Percentiles rank a stretch among this genome's conserved stretches.
Conservation (phyloP, 805 yeast genomes). For the Candida namnaoensis region DNA sequence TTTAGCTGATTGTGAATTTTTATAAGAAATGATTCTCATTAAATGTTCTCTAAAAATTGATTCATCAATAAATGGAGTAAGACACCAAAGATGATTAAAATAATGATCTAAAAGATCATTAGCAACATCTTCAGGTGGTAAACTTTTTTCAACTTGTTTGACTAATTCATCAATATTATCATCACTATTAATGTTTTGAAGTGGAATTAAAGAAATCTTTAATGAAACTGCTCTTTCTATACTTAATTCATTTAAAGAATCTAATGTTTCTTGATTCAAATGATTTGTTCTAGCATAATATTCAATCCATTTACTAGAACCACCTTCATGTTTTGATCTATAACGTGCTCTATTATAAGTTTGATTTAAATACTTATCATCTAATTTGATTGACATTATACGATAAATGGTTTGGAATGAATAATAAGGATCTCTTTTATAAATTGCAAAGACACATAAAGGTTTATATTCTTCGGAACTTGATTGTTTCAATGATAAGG, state of each 20-base stretch:
- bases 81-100: neutral
- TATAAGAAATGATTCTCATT: neutral
- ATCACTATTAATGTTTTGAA: neutral
- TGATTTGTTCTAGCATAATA: no score
- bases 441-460: neutral
- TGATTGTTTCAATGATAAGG: neutral
- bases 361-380: no score
- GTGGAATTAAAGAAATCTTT: no score
- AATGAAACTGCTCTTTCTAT: no score
- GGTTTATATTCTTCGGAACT: neutral
- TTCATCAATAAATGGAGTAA: neutral
- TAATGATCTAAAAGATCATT: neutral
- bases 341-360: neutral
- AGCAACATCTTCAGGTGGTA: neutral
- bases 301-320: constrained; percentile 11
- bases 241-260: no score
- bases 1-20: neutral
- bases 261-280: no score
- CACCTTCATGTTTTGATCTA: constrained; percentile 6
- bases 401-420: neutral
- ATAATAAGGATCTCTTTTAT: neutral
- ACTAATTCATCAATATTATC: no score
- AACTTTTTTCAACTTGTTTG: no score
- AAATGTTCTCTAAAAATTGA: neutral
- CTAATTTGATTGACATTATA: neutral